Base-by-base conservation (phyloP, 2,329 filamentous ascomycete species). In the Endothia cerciana region DNA sequence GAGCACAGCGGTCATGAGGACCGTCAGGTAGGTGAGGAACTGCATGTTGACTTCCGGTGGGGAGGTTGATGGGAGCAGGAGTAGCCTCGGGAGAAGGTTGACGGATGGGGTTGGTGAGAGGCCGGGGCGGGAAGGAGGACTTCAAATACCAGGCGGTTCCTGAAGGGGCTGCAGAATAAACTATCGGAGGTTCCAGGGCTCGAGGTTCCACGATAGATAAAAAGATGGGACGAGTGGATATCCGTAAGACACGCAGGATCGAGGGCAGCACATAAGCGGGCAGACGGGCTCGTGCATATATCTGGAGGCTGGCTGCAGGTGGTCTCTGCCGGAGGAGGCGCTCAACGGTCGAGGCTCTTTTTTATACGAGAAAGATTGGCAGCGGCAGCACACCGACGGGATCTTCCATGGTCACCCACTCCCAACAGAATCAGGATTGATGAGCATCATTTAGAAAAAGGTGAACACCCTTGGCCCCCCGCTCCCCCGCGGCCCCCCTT, bases 1-100 rank as follows among this genome's bases (percentile, higher is more conserved):
- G 36, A 71, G 63, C 36, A 47, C 53, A 11, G 69, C 66, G 41
- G 69, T 67, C 49, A 47, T 61, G 60, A 61, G 40, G 66, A 60
- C 25, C 3, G 33, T 33, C 19, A 69, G 40, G 15, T 15, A 56
- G 45, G 43, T 10, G 38, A 64, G n/a, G 62, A 63, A 64, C 17
- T 65, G 49, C 67, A 69, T 69, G 10, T 56, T 64, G 40, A 22
- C 33, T 51, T 15, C 11, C 40, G n/a, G n/a, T 56, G 11, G 33
- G 10, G 22, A 45, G 19, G 47, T 11, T 3, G 4, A 55, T 19
- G 30, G 17, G 4, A 33, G 4, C 3, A n/a, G 7, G 15, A 55
- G 51, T 11, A 55, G 51, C 19, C 2, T 7, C 8, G 19, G 51
- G 28, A 36, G 49, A 53, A 1, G 36, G 5, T 25, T 8, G 51